Evolutionary conservation across 1,139 yeast species (phyloP).

Genomic region (Protomyces lactucae-debilis): DNA sequence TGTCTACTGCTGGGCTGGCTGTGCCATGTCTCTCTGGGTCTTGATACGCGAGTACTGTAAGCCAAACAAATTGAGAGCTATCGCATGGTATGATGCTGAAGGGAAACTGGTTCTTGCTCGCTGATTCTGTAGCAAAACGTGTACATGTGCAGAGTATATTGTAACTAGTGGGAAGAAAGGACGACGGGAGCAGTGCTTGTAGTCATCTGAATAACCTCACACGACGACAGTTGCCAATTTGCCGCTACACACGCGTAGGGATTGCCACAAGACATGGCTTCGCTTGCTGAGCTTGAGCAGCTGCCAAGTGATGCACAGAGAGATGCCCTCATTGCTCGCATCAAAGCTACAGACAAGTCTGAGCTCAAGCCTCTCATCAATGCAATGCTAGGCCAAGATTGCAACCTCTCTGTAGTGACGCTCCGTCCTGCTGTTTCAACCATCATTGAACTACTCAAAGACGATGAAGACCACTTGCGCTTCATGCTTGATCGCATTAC

Average conservation of each 20-base stretch:
- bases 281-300: background rate
- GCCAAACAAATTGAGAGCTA: background rate
- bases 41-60: background rate
- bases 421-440: conserved; percentile 2
- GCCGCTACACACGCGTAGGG: background rate
- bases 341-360: background rate
- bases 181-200: no score
- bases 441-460: background rate
- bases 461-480: conserved; percentile 3
- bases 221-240: background rate
- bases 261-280: background rate
- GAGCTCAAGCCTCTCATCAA: background rate
- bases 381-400: background rate
- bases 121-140: background rate
- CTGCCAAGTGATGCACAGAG: background rate
- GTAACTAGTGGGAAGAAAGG: no score
- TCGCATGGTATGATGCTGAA: background rate
- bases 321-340: background rate
- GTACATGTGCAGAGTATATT: no score
- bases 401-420: background rate
- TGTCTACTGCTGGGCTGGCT: background rate
- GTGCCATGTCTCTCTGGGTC: background rate
- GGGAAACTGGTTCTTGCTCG: background rate
- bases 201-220: background rate
- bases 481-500: conserved; percentile 30